Conservation (phyloP, 352 stramenopile genomes). For the Globisporangium megalacanthum region DNA sequence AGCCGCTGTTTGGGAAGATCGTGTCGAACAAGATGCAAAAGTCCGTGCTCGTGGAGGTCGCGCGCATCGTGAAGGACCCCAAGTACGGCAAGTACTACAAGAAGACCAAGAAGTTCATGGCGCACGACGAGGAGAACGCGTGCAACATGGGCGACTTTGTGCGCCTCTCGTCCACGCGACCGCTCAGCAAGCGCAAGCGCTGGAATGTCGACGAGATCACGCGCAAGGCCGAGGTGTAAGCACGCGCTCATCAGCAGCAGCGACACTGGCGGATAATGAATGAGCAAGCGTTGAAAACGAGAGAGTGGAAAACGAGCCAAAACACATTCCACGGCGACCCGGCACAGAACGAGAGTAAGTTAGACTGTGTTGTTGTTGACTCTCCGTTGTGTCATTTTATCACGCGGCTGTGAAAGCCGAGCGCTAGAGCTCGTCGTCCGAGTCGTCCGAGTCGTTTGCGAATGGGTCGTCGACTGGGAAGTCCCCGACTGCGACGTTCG, state of each 20-base stretch:
- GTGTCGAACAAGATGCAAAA: constrained; percentile 97
- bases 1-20: constrained; percentile 92
- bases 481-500: constrained; percentile 92
- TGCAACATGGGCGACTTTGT: constrained; percentile 90
- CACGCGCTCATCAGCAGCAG: not conserved
- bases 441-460: constrained; percentile 55
- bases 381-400: not conserved
- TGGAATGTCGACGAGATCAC: constrained; percentile 89
- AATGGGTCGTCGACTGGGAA: constrained; percentile 88
- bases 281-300: not conserved
- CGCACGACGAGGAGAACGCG: constrained; percentile 93
- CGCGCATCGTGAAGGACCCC: constrained; percentile 91
- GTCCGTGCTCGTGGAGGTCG: constrained; percentile 93
- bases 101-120: constrained; percentile 97
- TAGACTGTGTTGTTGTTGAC: constrained; percentile 27
- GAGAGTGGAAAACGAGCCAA: constrained; percentile 6
- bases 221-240: constrained; percentile 81
- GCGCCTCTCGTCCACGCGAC: constrained; percentile 64
- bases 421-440: constrained; percentile 71
- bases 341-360: constrained; percentile 40
- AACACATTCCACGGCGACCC: not conserved
- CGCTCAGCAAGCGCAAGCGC: constrained; percentile 84
- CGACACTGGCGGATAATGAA: not conserved
- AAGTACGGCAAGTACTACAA: constrained; percentile 95
- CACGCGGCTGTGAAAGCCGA: not conserved